Evolutionary conservation across 371 early-diverging fungal genomes (phyloP), one percentile per base, ranked within the genome.

Genomic region (Phascolomyces articulosus): DNA sequence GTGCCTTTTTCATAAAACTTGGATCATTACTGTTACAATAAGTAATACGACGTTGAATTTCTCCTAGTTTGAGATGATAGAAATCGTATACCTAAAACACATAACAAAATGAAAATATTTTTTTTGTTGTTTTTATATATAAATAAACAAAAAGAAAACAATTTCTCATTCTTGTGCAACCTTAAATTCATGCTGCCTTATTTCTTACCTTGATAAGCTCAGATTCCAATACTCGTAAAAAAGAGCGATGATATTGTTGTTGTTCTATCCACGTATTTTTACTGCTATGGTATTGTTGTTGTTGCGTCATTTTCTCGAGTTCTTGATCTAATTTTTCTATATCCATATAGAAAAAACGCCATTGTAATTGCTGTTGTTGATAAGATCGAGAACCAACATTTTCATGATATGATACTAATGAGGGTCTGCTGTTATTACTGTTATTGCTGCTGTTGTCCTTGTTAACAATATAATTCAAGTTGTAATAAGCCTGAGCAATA

Each of bases 81-180:
- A 62, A 62, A 16, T 62, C 63, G 26, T 62, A 34, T 31, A 62
- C 63, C 63, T 62, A 48, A 34, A 38, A 38, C 51, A 27, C 54
- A n/a, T 4, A 53, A 18, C n/a, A 53, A 9, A 34, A 34, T 34
- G 9, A 34, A 34, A 34, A 53, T 53, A 23, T 27, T 53, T 53
- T 21, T 53, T 23, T 18, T 53, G 6, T 53, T 16, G 8, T 44
- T 44, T 1, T 44, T 44, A 44, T 44, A 18, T n/a, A 7, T 51
- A 11, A n/a, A 51, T 34, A 34, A 34, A 34, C 34, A 51, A 24
- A 51, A 24, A 51, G 23, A 24, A 24, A n/a, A 18, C 6, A 13
- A 4, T n/a, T n/a, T 44, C 44, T 44, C 16, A 21, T 24, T 13
- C 54, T 55, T n/a, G 38, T 55, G 20, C 56, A 55, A 38, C 56